phyloP scores from a whole-genome alignment of 345 rosid species.

The Arabidopsis thaliana region TAIR10.1 NC_003076.8:23359501-23360000 shows the following conservation, averaged over 20 bases:
- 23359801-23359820: background rate
- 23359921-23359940: slow-evolving; percentile 18
- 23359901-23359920: slow-evolving; percentile 24
- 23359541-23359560: slow-evolving; percentile 57
- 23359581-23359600: slow-evolving; percentile 48
- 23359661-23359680: background rate
- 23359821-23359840: background rate
- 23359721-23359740: background rate
- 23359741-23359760: background rate
- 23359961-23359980: slow-evolving; percentile 23
- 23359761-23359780: background rate
- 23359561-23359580: slow-evolving; percentile 49
- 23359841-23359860: background rate
- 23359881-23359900: slow-evolving; percentile 19
- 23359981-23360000: slow-evolving; percentile 37
- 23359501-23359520: slow-evolving; percentile 28
- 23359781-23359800: background rate
- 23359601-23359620: slow-evolving; percentile 36
- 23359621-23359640: slow-evolving; percentile 33
- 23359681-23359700: slow-evolving; percentile 16
- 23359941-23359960: slow-evolving; percentile 12
- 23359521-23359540: slow-evolving; percentile 52
- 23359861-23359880: slow-evolving; percentile 2
- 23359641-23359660: background rate
- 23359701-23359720: background rate